Evolutionary conservation across 1,284 basidiomycete genomes (phyloP).

Genomic region (Coniophora puteana): DNA sequence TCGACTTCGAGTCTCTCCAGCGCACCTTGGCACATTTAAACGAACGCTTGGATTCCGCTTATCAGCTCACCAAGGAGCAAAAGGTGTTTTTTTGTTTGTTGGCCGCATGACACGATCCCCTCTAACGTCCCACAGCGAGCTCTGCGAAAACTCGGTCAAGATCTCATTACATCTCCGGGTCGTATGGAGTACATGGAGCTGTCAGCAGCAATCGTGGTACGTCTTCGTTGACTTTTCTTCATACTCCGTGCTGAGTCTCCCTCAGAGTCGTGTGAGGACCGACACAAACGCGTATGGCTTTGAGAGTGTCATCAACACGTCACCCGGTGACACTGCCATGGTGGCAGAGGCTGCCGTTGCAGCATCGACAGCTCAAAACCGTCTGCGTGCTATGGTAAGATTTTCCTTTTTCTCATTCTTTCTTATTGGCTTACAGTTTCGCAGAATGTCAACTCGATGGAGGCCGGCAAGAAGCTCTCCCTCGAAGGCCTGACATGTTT

Average conservation of each 20-base stretch:
- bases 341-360: too few relatives aligned
- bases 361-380: not conserved
- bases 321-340: not conserved
- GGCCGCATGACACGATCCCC: not conserved
- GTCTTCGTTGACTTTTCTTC: too few relatives aligned
- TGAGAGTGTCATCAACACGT: not conserved
- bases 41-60: not conserved
- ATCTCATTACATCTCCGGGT: not conserved
- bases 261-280: not conserved
- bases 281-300: not conserved
- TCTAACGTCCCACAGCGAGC: not conserved
- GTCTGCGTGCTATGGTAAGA: not conserved
- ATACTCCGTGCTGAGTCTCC: not conserved
- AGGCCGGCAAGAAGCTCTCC: not conserved
- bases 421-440: not conserved
- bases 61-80: not conserved
- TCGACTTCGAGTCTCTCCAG: not conserved
- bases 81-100: not conserved
- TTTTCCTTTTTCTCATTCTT: too few relatives aligned
- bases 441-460: not conserved
- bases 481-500: not conserved
- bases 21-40: not conserved
- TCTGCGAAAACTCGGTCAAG: not conserved
- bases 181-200: not conserved
- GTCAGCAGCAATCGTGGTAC: not conserved